phyloP scores from a whole-genome alignment of 1,139 yeast species.

The Geotrichum klebahnii region DNA sequence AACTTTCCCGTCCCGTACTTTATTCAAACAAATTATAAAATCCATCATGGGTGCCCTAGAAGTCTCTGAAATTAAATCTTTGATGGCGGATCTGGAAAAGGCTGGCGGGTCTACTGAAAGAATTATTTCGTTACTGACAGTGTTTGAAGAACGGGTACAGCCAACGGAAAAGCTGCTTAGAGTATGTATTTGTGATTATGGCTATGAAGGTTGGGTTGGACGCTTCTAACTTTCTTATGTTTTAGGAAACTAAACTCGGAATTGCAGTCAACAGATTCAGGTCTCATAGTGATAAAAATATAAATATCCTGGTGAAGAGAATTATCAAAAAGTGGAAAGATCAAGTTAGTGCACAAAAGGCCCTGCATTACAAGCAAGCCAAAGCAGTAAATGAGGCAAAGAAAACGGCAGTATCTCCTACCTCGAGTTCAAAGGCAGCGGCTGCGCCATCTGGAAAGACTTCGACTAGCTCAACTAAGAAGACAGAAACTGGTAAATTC shows the following conservation, averaged over 20 bases:
- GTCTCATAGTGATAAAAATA: slow-evolving; percentile 60
- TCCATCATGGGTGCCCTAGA: slow-evolving; percentile 43
- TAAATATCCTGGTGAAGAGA: slow-evolving; percentile 67
- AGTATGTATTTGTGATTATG: slow-evolving; percentile 35
- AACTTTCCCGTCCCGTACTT: background rate
- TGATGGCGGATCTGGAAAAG: slow-evolving; percentile 69
- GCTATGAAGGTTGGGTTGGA: background rate
- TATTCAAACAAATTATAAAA: background rate
- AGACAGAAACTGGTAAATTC: slow-evolving; percentile 25
- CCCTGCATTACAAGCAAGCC: slow-evolving; percentile 12
- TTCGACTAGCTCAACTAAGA: too few relatives aligned
- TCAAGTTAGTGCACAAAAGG: slow-evolving; percentile 73
- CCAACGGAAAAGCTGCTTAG: slow-evolving; percentile 83
- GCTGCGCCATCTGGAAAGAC: slow-evolving; percentile 19
- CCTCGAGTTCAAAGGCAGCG: slow-evolving; percentile 24
- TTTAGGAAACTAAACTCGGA: slow-evolving; percentile 87
- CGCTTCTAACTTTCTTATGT: background rate
- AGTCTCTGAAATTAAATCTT: slow-evolving; percentile 64
- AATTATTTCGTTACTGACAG: slow-evolving; percentile 61
- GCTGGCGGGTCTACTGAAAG: slow-evolving; percentile 59
- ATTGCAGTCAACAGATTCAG: slow-evolving; percentile 90
- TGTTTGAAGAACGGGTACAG: slow-evolving; percentile 65
- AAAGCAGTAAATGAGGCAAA: slow-evolving; percentile 10
- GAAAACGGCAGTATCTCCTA: slow-evolving; percentile 21
- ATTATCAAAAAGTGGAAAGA: slow-evolving; percentile 90